These are phyloP conservation scores for Yueomyces sp. DNA, from an alignment of 805 yeast species.

Conservation along the genomic window DNA sequence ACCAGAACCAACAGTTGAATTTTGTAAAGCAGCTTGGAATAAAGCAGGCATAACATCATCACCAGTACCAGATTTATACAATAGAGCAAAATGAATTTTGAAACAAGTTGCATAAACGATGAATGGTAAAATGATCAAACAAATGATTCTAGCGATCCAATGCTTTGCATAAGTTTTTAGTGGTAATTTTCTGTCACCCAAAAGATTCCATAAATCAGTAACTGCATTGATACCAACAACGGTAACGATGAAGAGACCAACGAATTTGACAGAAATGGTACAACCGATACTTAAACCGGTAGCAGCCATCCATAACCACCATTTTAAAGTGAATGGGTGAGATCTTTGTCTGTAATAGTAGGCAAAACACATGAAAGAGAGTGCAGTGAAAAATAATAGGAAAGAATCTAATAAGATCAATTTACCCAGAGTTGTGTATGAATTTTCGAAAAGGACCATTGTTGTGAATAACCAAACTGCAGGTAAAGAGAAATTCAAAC, in stretches of 20 bases:
- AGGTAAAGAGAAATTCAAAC: constrained; percentile 35
- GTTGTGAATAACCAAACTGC: constrained; percentile 49
- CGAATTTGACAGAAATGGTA: constrained; percentile 90
- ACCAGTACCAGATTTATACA: constrained; percentile 73
- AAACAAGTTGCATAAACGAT: constrained; percentile 50
- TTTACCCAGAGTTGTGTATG: constrained; percentile 58
- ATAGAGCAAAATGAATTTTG: constrained; percentile 64
- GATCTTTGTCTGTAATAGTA: constrained; percentile 31
- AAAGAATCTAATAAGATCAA: constrained; percentile 68
- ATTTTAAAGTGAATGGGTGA: constrained; percentile 50
- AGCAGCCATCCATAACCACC: constrained; percentile 89
- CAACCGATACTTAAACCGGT: constrained; percentile 85
- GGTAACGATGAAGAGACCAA: constrained; percentile 81
- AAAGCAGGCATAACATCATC: constrained; percentile 68
- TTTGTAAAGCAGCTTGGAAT: constrained; percentile 65
- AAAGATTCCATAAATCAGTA: constrained; percentile 51
- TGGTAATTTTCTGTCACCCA: constrained; percentile 50
- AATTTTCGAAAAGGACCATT: constrained; percentile 54
- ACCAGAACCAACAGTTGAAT: constrained; percentile 51
- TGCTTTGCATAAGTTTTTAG: constrained; percentile 39
- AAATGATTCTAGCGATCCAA: constrained; percentile 53
- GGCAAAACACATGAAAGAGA: constrained; percentile 49
- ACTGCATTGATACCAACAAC: constrained; percentile 83
- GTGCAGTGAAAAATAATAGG: constrained; percentile 61
- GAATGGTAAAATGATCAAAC: constrained; percentile 51